Conservation (phyloP, 2,329 filamentous ascomycete genomes). For the Calonectria pseudoreteaudii region DNA sequence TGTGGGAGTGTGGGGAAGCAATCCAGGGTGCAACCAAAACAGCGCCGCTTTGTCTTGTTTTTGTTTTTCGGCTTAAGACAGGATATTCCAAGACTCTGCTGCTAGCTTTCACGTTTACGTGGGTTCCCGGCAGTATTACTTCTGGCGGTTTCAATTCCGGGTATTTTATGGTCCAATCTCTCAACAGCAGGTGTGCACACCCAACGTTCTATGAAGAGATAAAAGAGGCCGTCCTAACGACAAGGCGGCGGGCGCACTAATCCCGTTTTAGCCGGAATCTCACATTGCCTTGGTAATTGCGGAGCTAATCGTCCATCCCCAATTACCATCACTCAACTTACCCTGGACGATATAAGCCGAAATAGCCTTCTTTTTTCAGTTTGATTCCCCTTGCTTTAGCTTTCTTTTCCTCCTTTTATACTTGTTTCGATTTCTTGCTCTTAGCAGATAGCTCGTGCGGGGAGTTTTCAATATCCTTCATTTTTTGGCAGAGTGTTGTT, state of each 20-base stretch:
- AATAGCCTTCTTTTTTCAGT: slow-evolving; percentile 2
- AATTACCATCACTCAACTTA: not conserved
- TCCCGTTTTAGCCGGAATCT: not conserved
- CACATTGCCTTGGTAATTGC: not conserved
- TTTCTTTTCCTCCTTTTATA: not conserved
- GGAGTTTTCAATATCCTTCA: not conserved
- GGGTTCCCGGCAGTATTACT: not conserved
- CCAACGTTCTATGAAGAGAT: not conserved
- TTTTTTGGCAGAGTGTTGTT: not conserved
- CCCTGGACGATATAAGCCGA: not conserved
- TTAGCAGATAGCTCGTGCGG: not conserved
- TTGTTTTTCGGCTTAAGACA: not conserved
- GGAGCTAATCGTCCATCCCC: not conserved
- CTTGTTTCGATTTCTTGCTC: not conserved
- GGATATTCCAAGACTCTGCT: not conserved
- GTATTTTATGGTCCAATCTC: not conserved
- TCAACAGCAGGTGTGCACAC: not conserved
- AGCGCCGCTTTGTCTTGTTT: not conserved
- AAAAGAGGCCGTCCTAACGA: too few relatives aligned
- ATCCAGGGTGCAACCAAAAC: not conserved
- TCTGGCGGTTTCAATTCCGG: not conserved
- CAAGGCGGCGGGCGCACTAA: not conserved
- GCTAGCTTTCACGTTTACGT: fast-evolving
- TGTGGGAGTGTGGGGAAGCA: slow-evolving; percentile 36
- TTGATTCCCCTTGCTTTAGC: not conserved